Percentiles rank a stretch among this genome's conserved stretches.
These are phyloP conservation scores for Inonotus obliquus DNA, from an alignment of 1,284 basidiomycete species.

Conservation along the genomic window DNA sequence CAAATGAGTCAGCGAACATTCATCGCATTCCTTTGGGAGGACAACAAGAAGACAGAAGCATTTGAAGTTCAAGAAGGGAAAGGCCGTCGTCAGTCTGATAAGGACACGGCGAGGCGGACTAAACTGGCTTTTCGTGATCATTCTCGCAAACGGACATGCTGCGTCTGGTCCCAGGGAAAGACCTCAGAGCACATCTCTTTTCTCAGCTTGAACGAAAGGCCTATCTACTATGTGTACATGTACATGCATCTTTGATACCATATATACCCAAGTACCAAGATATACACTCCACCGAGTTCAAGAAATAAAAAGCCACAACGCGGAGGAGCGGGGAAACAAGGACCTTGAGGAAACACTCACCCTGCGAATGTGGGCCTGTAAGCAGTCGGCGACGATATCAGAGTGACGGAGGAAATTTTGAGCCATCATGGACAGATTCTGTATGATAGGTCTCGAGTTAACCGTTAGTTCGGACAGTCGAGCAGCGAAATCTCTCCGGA, in stretches of 20 bases:
- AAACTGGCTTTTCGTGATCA: neutral
- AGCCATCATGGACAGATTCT: conserved; percentile 90
- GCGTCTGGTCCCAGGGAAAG: conserved; percentile 22
- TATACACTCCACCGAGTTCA: neutral
- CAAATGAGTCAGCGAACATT: conserved; percentile 15
- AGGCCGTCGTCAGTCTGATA: neutral
- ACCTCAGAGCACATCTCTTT: conserved; percentile 31
- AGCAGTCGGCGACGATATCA: conserved; percentile 80
- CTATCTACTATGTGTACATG: conserved; percentile 31
- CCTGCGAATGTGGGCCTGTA: conserved; percentile 84
- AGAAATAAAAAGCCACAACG: neutral
- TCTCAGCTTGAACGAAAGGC: conserved; percentile 33
- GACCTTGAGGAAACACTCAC: conserved; percentile 51
- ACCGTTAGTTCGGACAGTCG: conserved; percentile 85
- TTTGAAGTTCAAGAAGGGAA: conserved; percentile 2
- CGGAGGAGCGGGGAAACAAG: conserved; percentile 12
- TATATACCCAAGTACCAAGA: conserved; percentile 10
- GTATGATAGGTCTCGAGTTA: conserved; percentile 96
- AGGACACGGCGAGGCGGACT: conserved; percentile 8
- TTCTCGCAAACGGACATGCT: conserved; percentile 28
- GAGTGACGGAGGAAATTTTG: conserved; percentile 78
- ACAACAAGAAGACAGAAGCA: no score
- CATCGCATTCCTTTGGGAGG: neutral
- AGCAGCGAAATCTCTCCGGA: conserved; percentile 75
- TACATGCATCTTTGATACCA: conserved; percentile 8